These are phyloP conservation scores for Cercophora newfieldiana DNA, from an alignment of 495 filamentous ascomycete genomes.

Conservation along the genomic window DNA sequence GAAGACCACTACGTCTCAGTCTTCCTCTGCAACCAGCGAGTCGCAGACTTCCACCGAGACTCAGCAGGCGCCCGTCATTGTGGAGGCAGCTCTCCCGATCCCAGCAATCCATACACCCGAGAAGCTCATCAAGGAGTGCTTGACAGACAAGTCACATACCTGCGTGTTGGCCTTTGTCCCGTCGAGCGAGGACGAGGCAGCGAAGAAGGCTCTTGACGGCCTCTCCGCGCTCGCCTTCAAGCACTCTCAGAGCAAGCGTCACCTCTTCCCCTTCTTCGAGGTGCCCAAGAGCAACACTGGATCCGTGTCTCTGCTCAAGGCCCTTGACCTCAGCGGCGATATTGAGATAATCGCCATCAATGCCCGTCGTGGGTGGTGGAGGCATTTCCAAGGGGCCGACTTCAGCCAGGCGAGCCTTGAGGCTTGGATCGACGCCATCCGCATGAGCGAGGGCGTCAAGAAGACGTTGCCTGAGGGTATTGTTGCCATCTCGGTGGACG, in stretches of 20 bases:
- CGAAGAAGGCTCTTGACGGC: slow-evolving; percentile 59
- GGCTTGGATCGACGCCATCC: slow-evolving; percentile 83
- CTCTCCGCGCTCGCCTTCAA: slow-evolving; percentile 77
- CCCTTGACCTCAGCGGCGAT: slow-evolving; percentile 60
- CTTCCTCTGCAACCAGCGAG: slow-evolving; percentile 35
- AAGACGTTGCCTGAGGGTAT: slow-evolving; percentile 76
- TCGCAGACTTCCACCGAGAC: slow-evolving; percentile 38
- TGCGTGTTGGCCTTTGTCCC: slow-evolving; percentile 84
- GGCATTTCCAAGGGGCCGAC: slow-evolving; percentile 60
- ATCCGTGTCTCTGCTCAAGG: slow-evolving; percentile 54
- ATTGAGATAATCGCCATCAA: slow-evolving; percentile 79
- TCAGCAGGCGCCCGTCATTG: slow-evolving; percentile 44
- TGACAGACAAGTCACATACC: slow-evolving; percentile 73
- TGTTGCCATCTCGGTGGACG: slow-evolving; percentile 59
- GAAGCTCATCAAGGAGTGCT: slow-evolving; percentile 67
- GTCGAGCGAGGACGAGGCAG: slow-evolving; percentile 51
- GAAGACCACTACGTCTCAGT: slow-evolving; percentile 40
- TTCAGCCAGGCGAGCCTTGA: slow-evolving; percentile 66
- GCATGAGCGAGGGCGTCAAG: slow-evolving; percentile 81
- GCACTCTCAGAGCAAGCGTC: slow-evolving; percentile 58
- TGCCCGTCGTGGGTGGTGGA: slow-evolving; percentile 82
- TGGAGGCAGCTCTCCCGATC: slow-evolving; percentile 58
- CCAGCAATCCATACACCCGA: slow-evolving; percentile 48
- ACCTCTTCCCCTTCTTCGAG: slow-evolving; percentile 81
- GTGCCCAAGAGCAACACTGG: slow-evolving; percentile 64